Base-by-base conservation (phyloP, 2,329 filamentous ascomycete genomes). In the Ophiosphaerella narmari region DNA sequence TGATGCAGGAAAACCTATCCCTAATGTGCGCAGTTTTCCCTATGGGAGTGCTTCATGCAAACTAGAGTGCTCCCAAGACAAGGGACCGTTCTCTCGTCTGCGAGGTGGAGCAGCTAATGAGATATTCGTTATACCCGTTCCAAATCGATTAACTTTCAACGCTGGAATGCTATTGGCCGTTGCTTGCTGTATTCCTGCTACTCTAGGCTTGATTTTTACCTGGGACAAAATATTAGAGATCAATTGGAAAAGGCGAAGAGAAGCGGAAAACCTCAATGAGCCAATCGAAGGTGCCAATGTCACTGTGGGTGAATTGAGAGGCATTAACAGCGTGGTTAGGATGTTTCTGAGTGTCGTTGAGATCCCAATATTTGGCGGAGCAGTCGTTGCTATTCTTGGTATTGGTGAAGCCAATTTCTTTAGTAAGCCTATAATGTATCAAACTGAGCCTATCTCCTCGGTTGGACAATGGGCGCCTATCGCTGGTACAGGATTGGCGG, bases 401-500 rank as follows among this genome's bases (percentile, higher is more conserved):
- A 68, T 85, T 0, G 86, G 86, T 0, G 86, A 88, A 67, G 75
- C 76, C 29, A 88, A 89, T 57, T 84, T 88, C 55, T 87, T 78
- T 57, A 87, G 82, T 40, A 16, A 46, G 0, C 82, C 81, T 47
- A 75, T 88, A 3, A 59, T 55, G 0, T 86, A 82, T 50, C 77
- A 86, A 52, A 87, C 82, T 0, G 86, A 89, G 52, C 83, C 84
- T 0, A 82, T 88, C 44, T 75, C 75, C 5, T 85, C 80, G 53
- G 77, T 88, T 41, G 84, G 62, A 5, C 82, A 86, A 71, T 86
- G 84, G 83, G 78, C 78, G 12, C 82, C 83, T 0, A 80, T 86
- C 7, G 80, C 81, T 18, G 85, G 82, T 37, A 85, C 84, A 2
- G 77, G 70, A 0, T 71, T 88, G 12, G 84, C 83, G 2, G 75